These are phyloP conservation scores for Styphnolobium japonicum DNA, from an alignment of 306 rosid species.

Conservation along the genomic window DNA sequence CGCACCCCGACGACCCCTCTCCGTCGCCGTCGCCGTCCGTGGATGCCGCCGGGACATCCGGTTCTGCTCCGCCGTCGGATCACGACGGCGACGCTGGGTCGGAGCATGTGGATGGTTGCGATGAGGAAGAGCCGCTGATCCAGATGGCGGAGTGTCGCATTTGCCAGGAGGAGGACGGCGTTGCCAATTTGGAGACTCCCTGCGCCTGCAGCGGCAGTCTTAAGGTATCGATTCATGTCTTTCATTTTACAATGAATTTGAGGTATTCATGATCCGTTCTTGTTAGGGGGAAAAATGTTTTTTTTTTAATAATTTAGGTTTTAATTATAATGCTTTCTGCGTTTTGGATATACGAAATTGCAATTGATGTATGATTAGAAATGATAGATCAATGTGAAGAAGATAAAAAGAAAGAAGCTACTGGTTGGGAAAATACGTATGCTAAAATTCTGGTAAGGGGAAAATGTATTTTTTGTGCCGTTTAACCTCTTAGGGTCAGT, in stretches of 20 bases:
- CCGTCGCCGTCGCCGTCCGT: background rate
- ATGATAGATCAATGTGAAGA: conserved; percentile 1
- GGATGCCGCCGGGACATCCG: conserved; percentile 36
- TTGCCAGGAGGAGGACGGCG: conserved; percentile 89
- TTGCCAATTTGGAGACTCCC: conserved; percentile 76
- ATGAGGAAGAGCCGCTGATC: conserved; percentile 70
- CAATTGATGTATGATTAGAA: background rate
- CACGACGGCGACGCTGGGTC: conserved; percentile 5
- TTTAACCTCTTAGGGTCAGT: background rate
- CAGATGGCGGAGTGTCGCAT: conserved; percentile 90
- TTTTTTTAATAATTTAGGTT: background rate
- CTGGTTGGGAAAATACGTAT: background rate
- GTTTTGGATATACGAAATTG: background rate
- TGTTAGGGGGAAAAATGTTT: background rate
- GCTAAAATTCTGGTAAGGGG: background rate
- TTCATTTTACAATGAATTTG: background rate
- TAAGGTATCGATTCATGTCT: conserved; percentile 51
- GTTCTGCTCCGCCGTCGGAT: conserved; percentile 26
- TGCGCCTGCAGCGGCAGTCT: conserved; percentile 96
- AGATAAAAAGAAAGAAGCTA: background rate
- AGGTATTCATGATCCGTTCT: background rate
- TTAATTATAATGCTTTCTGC: background rate
- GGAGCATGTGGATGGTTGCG: conserved; percentile 30
- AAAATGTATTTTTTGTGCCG: background rate
- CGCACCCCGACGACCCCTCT: conserved; percentile 32